Percentiles rank a stretch among this genome's conserved stretches.
These are phyloP conservation scores for Suhomyces kilbournensis DNA, from an alignment of 805 yeast species.

Conservation along the genomic window DNA sequence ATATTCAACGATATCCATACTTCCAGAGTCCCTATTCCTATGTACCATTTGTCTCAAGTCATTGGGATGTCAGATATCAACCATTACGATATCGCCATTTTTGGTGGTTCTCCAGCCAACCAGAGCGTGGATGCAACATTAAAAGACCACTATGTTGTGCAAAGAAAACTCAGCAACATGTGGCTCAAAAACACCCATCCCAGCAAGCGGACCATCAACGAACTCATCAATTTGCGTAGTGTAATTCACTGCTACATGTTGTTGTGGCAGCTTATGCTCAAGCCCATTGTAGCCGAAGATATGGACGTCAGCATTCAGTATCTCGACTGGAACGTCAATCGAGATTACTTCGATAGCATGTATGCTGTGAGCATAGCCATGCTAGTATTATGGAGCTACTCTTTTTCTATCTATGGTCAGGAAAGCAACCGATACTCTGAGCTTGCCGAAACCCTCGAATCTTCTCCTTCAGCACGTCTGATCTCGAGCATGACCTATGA, in stretches of 20 bases:
- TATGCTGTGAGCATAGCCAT: constrained; percentile 37
- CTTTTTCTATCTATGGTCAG: constrained; percentile 30
- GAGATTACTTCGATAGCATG: constrained; percentile 37
- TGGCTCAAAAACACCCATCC: constrained; percentile 44
- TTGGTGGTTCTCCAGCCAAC: constrained; percentile 79
- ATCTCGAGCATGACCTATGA: constrained; percentile 14
- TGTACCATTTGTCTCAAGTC: constrained; percentile 72
- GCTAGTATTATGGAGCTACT: constrained; percentile 40
- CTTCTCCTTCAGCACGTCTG: neutral
- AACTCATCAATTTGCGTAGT: constrained; percentile 31
- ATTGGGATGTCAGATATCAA: constrained; percentile 58
- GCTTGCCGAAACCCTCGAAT: constrained; percentile 10
- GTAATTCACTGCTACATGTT: constrained; percentile 38
- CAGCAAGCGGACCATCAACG: constrained; percentile 17
- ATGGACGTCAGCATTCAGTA: constrained; percentile 11
- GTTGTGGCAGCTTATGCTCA: constrained; percentile 39
- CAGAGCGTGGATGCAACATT: constrained; percentile 49
- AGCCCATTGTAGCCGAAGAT: constrained; percentile 21
- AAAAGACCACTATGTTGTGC: constrained; percentile 35
- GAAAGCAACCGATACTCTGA: constrained; percentile 25
- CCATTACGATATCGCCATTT: constrained; percentile 75
- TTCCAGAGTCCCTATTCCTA: constrained; percentile 37
- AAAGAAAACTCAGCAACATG: constrained; percentile 29
- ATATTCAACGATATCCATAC: constrained; percentile 13
- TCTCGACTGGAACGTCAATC: constrained; percentile 29